Evolutionary conservation across 805 yeast genomes (phyloP).

Genomic region (Wickerhamomyces chaumierensis): DNA sequence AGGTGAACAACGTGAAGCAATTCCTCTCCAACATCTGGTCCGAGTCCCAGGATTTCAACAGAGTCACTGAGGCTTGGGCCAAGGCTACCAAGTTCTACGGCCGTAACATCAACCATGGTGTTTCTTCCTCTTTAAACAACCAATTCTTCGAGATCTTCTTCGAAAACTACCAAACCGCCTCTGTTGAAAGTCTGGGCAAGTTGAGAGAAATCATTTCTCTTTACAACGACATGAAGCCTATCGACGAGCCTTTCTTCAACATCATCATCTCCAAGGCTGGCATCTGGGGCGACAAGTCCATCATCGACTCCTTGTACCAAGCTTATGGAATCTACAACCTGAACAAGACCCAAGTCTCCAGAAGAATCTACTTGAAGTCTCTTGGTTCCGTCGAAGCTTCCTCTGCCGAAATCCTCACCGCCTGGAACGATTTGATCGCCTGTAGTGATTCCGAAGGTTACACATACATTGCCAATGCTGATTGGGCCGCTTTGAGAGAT

Average conservation of each 20-base stretch:
- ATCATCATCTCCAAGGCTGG: slow-evolving; percentile 58
- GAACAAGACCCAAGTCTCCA: slow-evolving; percentile 54
- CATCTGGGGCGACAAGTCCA: slow-evolving; percentile 56
- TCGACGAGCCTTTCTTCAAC: slow-evolving; percentile 77
- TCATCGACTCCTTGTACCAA: slow-evolving; percentile 50
- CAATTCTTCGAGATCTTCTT: slow-evolving; percentile 61
- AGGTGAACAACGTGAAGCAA: slow-evolving; percentile 61
- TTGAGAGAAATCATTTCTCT: slow-evolving; percentile 45
- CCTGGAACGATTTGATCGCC: slow-evolving; percentile 42
- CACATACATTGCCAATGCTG: slow-evolving; percentile 66
- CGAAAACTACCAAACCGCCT: slow-evolving; percentile 35
- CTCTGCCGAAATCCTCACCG: slow-evolving; percentile 39
- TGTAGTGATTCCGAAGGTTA: slow-evolving; percentile 43
- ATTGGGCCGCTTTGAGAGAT: slow-evolving; percentile 76
- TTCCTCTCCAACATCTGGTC: slow-evolving; percentile 52
- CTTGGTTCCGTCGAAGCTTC: slow-evolving; percentile 48
- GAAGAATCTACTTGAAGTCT: slow-evolving; percentile 63
- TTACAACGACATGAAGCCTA: slow-evolving; percentile 43
- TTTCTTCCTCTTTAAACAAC: slow-evolving; percentile 62
- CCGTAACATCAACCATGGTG: slow-evolving; percentile 48
- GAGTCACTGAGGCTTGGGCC: slow-evolving; percentile 51
- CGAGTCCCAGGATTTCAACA: slow-evolving; percentile 43
- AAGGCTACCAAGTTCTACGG: slow-evolving; percentile 50
- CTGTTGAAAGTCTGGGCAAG: slow-evolving; percentile 41
- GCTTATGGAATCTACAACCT: slow-evolving; percentile 49